phyloP scores from a whole-genome alignment of 306 rosid genomes.

The Lupinus albus region DNA sequence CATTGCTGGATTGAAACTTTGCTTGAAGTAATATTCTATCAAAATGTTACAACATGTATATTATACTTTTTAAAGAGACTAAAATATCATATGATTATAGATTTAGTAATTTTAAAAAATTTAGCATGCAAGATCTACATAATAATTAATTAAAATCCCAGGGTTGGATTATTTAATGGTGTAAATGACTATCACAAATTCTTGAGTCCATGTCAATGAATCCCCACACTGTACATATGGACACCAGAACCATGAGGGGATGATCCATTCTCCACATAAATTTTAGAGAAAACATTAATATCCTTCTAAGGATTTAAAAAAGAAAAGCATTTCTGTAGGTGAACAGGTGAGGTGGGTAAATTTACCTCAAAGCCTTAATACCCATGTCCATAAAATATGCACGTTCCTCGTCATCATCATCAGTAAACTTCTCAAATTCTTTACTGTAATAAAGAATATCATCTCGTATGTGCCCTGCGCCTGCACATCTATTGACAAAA shows the following conservation, averaged over 20 bases:
- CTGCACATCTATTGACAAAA: conserved; percentile 69
- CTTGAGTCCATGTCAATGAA: too few relatives aligned
- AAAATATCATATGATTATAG: conserved; percentile 24
- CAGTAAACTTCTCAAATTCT: conserved; percentile 63
- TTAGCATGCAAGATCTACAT: conserved; percentile 3
- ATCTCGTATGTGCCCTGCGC: conserved; percentile 81
- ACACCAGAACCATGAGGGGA: conserved; percentile 6
- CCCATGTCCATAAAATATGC: conserved; percentile 78
- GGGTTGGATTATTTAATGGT: conserved; percentile 11
- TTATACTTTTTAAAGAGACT: conserved; percentile 3
- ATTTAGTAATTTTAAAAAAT: not conserved
- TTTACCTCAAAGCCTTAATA: conserved; percentile 79
- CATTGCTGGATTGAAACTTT: conserved; percentile 18
- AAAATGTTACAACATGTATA: not conserved
- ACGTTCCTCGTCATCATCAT: conserved; percentile 68
- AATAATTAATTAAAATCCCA: not conserved
- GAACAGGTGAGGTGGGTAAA: not conserved
- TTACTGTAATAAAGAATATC: conserved; percentile 71
- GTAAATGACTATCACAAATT: not conserved
- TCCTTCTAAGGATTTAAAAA: too few relatives aligned
- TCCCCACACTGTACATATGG: not conserved
- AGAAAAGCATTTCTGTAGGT: not conserved
- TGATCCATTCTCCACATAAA: not conserved
- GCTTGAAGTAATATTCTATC: not conserved
- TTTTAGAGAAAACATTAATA: conserved; percentile 9